Evolutionary conservation across 345 rosid genomes (phyloP).

Genomic region (Eucalyptus paniculata): DNA sequence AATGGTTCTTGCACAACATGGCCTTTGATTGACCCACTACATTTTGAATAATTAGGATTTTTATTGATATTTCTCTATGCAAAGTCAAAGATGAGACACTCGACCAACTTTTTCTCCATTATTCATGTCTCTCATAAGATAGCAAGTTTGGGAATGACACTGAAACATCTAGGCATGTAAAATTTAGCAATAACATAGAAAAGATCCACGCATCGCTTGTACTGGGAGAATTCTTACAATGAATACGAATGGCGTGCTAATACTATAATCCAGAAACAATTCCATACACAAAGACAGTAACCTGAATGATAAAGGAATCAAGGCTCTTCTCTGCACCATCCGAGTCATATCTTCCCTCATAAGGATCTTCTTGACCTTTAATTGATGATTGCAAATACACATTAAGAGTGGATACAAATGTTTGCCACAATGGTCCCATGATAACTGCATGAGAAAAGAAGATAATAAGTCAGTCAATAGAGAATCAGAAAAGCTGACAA

Average conservation of each 20-base stretch:
- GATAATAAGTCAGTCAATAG: neutral
- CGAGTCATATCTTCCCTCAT: constrained; percentile 79
- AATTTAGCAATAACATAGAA: neutral
- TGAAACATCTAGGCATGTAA: neutral
- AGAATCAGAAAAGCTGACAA: neutral
- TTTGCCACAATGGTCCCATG: constrained; percentile 82
- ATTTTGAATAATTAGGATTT: neutral
- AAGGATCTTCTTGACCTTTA: constrained; percentile 65
- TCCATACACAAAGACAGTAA: neutral
- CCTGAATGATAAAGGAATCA: constrained; percentile 90
- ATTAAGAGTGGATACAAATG: constrained; percentile 65
- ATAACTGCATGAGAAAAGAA: constrained; percentile 40
- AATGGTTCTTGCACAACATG: neutral
- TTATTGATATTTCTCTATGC: neutral
- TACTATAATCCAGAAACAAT: neutral
- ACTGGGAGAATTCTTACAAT: neutral
- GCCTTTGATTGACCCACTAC: neutral
- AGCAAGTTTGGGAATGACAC: neutral
- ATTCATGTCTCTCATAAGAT: neutral
- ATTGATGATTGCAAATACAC: constrained; percentile 66
- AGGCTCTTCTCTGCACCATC: constrained; percentile 93
- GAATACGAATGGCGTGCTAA: neutral
- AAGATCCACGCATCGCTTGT: neutral
- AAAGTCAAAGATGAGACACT: neutral
- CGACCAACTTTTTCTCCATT: neutral